Percentiles rank a stretch among this genome's conserved stretches.
These are phyloP conservation scores for Peronosclerospora sorghi DNA, from an alignment of 352 stramenopile genomes.

Conservation along the genomic window DNA sequence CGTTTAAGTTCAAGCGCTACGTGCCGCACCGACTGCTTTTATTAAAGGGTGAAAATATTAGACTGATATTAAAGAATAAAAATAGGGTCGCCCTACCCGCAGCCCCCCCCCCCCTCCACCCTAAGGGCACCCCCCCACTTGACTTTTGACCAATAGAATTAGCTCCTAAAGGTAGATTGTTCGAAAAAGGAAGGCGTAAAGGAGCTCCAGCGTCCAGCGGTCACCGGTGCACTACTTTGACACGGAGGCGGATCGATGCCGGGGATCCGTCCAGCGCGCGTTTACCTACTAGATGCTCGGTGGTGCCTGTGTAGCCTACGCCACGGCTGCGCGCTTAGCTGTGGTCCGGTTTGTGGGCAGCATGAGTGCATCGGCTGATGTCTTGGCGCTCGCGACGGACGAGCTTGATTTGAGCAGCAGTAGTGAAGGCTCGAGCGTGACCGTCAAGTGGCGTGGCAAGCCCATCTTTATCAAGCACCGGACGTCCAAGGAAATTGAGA, in stretches of 20 bases:
- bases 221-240: conserved; percentile 82
- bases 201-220: too few species aligned
- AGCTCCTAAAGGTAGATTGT: too few species aligned
- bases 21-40: too few species aligned
- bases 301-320: conserved; percentile 94
- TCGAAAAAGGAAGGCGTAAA: too few species aligned
- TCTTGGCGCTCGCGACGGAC: conserved; percentile 94
- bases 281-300: conserved; percentile 99
- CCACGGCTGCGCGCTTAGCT: conserved; percentile 91
- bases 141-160: too few species aligned
- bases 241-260: conserved; percentile 58
- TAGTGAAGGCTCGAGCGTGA: conserved; percentile 75
- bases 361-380: conserved; percentile 95
- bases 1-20: too few species aligned
- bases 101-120: too few species aligned
- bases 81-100: too few species aligned
- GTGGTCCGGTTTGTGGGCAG: conserved; percentile 93
- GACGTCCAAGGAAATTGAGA: conserved; percentile 91
- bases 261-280: conserved; percentile 87
- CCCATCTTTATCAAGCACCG: conserved; percentile 99
- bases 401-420: conserved; percentile 96
- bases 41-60: too few species aligned
- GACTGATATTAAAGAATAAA: too few species aligned
- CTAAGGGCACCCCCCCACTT: too few species aligned
- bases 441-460: conserved; percentile 99